Evolutionary conservation across 2,329 filamentous ascomycete species (phyloP), one percentile per base, ranked within the genome.

Genomic region (Blastomyces percursus): DNA sequence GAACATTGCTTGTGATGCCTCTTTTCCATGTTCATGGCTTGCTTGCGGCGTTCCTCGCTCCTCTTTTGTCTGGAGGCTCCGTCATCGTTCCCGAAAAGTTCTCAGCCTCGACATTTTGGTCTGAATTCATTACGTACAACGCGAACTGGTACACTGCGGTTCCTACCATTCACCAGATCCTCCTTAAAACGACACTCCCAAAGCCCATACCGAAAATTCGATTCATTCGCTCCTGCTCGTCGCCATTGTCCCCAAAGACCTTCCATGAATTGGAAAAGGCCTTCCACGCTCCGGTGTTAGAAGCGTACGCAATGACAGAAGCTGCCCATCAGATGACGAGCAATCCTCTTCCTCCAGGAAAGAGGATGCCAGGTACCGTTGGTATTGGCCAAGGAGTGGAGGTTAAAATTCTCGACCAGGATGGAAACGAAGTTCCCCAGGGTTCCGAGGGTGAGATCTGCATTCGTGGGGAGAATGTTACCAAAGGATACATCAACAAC

Each of bases 61-160:
- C 90, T 0, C 80, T 96, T 12, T 80, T 82, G 67, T 87, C 88
- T 1, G 88, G 87, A 38, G 89, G 90, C 62, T 92, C 89, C 7
- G 88, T 91, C 64, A 81, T 96, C 63, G 87, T 95, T 5, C 90
- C 90, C 1, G 70, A 80, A 61, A 88, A 86, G 71, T 95, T 95
- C 81, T 93, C 89, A 3, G 90, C 91, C 9, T 83, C 84, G 1
- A 86, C 89, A 24, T 96, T 96, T 77, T 96, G 91, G 91, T 74
- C 76, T 30, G 87, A 94, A 73, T 94, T 94, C 70, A 81, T 81
- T 67, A 79, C 81, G 6, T 81, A 91, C 78, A 81, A 85, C 66
- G 91, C 90, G 32, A 96, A 90, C 73, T 96, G 91, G 91, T 96
- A 94, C 77, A 94, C 90, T 0, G 91, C 91, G 0, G 91, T 94